Conservation (phyloP, 148 eudicot species). For the Persicaria maculosa region DNA sequence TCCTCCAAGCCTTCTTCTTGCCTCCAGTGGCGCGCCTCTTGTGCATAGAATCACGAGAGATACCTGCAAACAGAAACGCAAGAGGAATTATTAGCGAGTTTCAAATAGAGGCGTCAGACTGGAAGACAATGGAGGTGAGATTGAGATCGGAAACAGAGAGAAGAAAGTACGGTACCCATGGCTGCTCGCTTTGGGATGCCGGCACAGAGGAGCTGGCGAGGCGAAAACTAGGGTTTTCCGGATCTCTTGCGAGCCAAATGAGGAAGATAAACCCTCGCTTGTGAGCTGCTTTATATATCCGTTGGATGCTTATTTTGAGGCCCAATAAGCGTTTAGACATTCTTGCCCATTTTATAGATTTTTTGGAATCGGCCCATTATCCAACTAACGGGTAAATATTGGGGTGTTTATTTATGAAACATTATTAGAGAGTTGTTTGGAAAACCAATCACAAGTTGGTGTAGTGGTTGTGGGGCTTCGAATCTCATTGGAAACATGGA, state of each 20-base stretch:
- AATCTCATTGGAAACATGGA: too few species aligned
- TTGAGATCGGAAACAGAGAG: neutral
- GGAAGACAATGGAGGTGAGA: neutral
- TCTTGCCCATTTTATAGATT: neutral
- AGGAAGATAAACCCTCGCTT: neutral
- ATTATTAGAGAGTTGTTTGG: too few species aligned
- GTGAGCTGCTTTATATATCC: neutral
- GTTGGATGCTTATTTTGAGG: neutral
- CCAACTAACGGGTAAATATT: too few species aligned
- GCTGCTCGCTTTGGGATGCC: neutral
- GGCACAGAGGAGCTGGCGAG: neutral
- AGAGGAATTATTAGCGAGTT: neutral
- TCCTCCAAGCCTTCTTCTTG: conserved; percentile 70
- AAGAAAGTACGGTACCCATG: neutral
- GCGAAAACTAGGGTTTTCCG: conserved; percentile 3
- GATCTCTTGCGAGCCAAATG: neutral
- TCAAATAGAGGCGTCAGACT: neutral
- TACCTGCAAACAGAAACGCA: conserved; percentile 24
- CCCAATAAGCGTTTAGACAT: neutral
- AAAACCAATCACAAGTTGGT: too few species aligned
- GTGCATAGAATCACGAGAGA: conserved; percentile 64
- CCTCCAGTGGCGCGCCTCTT: conserved; percentile 71
- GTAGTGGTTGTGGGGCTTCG: too few species aligned
- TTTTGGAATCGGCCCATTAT: too few species aligned
- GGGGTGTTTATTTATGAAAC: too few species aligned